Evolutionary conservation across 2,329 filamentous ascomycete genomes (phyloP).

Genomic region (Alternaria sp.): DNA sequence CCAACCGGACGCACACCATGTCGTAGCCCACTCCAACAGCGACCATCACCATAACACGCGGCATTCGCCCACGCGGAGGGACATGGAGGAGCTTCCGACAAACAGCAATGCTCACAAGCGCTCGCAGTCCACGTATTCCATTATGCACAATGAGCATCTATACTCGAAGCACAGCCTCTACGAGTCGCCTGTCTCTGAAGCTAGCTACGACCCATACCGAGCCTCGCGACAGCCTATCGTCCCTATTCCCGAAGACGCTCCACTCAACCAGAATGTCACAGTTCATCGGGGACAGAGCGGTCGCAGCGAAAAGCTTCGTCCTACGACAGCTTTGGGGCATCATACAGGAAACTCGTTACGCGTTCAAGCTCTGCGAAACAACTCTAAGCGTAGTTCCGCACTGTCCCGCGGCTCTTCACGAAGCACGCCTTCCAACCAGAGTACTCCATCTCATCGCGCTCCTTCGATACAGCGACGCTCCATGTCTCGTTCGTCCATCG

Average conservation of each 20-base stretch:
- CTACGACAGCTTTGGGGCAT: constrained; percentile 46
- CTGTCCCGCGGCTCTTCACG: constrained; percentile 40
- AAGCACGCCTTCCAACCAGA: constrained; percentile 24
- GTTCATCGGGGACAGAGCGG: constrained; percentile 63
- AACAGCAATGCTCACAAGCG: constrained; percentile 46
- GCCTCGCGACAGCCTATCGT: constrained; percentile 65
- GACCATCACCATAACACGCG: constrained; percentile 72
- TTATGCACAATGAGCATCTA: constrained; percentile 62
- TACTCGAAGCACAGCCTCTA: constrained; percentile 57
- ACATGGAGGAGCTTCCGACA: constrained; percentile 45
- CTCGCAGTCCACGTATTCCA: constrained; percentile 63
- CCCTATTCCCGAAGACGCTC: constrained; percentile 52
- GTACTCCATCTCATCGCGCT: constrained; percentile 36
- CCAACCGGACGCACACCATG: constrained; percentile 66
- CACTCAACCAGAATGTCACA: constrained; percentile 69
- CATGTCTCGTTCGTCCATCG: constrained; percentile 51
- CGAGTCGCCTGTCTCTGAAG: constrained; percentile 56
- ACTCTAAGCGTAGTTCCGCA: constrained; percentile 41
- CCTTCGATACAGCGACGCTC: constrained; percentile 31
- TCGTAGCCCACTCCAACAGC: constrained; percentile 80
- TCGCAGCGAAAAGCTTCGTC: constrained; percentile 44
- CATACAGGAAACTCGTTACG: constrained; percentile 54
- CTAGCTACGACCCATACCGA: constrained; percentile 85
- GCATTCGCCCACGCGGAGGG: constrained; percentile 26
- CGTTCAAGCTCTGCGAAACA: constrained; percentile 47